Evolutionary conservation across 2,329 filamentous ascomycete species (phyloP).

Genomic region (Hymenoscyphus infarciens): DNA sequence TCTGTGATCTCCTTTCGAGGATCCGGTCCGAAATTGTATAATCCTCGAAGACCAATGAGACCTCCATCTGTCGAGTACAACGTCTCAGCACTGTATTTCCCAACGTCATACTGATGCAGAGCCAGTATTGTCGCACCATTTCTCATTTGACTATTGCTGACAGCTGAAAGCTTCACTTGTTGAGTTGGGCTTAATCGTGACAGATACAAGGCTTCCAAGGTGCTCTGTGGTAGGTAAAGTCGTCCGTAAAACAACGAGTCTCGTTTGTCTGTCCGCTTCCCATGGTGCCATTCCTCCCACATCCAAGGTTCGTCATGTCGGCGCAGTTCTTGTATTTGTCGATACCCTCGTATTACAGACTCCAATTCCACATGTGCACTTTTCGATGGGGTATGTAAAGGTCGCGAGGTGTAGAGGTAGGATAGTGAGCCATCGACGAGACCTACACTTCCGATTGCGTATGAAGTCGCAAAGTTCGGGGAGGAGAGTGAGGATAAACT

Average conservation of each 20-base stretch:
- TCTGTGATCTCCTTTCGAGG: conserved; percentile 27
- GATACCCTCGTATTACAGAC: conserved; percentile 76
- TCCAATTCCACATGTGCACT: conserved; percentile 75
- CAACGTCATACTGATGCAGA: conserved; percentile 75
- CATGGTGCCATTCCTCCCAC: conserved; percentile 52
- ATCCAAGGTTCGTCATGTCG: conserved; percentile 47
- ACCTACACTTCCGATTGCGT: conserved; percentile 83
- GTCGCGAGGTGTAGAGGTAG: conserved; percentile 88
- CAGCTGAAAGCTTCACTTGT: conserved; percentile 75
- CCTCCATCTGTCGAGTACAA: conserved; percentile 91
- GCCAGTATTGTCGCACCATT: conserved; percentile 75
- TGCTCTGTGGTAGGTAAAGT: conserved; percentile 78
- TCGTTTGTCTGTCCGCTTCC: conserved; percentile 46
- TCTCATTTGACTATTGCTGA: conserved; percentile 66
- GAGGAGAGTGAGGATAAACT: conserved; percentile 89
- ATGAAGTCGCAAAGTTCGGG: conserved; percentile 90
- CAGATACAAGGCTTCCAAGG: conserved; percentile 81
- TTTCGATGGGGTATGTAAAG: conserved; percentile 64
- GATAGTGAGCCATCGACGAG: conserved; percentile 95
- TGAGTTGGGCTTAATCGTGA: conserved; percentile 72
- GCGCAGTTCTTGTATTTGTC: conserved; percentile 67
- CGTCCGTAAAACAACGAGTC: conserved; percentile 69
- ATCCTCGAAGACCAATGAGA: conserved; percentile 77
- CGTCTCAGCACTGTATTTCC: conserved; percentile 84
- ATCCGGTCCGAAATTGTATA: conserved; percentile 82